Evolutionary conservation across 345 rosid genomes (phyloP).

Genomic region (Hibiscus mutabilis): DNA sequence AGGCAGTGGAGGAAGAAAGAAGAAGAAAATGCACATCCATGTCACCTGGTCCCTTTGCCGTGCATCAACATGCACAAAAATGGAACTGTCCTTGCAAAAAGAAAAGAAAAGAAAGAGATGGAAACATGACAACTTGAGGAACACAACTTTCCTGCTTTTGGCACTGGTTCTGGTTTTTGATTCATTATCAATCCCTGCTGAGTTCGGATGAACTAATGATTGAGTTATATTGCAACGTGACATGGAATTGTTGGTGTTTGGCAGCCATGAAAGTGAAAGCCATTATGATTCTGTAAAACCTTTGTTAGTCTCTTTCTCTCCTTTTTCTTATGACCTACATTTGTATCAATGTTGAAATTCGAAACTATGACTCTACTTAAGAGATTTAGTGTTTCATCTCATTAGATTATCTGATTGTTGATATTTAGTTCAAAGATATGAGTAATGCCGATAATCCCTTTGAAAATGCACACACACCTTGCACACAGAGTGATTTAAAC

Average conservation of each 20-base stretch:
- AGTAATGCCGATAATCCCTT: no score
- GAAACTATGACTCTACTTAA: no score
- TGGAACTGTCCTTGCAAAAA: background rate
- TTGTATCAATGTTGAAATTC: no score
- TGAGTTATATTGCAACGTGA: conserved; percentile 8
- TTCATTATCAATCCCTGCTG: background rate
- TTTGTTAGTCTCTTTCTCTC: no score
- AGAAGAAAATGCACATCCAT: conserved; percentile 4
- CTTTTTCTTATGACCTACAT: no score
- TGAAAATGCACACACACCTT: no score
- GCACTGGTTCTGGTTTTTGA: background rate
- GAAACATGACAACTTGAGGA: background rate
- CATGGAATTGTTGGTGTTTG: background rate
- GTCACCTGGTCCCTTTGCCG: conserved; percentile 5
- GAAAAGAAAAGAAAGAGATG: background rate
- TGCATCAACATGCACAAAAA: background rate
- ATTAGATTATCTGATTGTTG: no score
- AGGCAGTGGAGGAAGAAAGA: conserved; percentile 5
- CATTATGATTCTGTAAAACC: background rate
- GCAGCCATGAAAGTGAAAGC: background rate
- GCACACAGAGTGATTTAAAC: no score
- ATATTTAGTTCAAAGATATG: no score
- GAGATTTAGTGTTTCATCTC: no score
- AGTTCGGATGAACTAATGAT: conserved; percentile 4
- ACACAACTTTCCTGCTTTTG: background rate